Evolutionary conservation across 305 asterid species (phyloP), one percentile per base, ranked within the genome.

Genomic region (Fraxinus latifolia): DNA sequence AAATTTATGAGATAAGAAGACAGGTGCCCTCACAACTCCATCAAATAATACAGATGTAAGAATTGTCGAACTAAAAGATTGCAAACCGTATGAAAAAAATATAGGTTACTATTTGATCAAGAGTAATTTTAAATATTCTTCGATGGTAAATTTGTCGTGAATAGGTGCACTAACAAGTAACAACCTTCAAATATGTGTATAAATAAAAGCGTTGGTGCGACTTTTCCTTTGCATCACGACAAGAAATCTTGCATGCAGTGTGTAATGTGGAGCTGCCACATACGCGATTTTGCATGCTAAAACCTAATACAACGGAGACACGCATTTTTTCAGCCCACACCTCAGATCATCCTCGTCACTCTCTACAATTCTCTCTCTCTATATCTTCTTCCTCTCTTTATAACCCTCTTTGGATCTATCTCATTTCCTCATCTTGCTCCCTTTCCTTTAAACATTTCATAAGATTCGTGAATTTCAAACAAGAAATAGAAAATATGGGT

Each of bases 241-340:
- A 21, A 60, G 32, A 7, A 21, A 29, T 23, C 31, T 74, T 90
- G 93, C 94, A 89, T 90, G 97, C 87, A 83, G 15, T 60, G 90
- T 50, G 83, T 82, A 70, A 84, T 85, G 42, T 83, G 76, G 85
- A 86, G 93, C 84, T 91, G 97, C 97, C 98, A 94, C 98, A 87
- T 93, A 89, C 82, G 29, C 42, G 37, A 0, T 60, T 80, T 39
- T 87, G 95, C 98, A 92, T 93, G 96, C 87, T 85, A 86, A 82
- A 82, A 65, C 89, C 95, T 85, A 86, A 89, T 90, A 62, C 91
- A 85, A 58, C 84, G 84, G 83, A 83, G 98, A 95, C 97, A 95
- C 98, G 98, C 93, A 93, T 77, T 90, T 62, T 62, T 79, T 80
- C 76, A 27, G 82, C 94, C 97, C 98, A 93, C 89, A 83, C 92